Base-by-base conservation (phyloP, 2,329 filamentous ascomycete genomes). In the Penicillium sp. region DNA sequence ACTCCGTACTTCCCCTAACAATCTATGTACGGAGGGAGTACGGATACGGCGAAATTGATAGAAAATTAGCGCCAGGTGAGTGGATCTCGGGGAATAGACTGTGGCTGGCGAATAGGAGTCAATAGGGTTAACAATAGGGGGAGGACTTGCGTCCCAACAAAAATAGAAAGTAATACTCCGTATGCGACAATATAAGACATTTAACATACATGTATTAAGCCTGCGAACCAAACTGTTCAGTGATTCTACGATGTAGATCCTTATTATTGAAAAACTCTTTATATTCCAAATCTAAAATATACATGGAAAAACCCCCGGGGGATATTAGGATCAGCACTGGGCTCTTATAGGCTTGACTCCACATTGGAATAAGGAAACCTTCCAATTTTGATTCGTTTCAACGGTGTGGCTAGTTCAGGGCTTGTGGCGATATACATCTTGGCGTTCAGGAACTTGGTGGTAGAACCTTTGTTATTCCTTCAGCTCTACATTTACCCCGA, bases 261-360 rank as follows among this genome's bases (percentile, higher is more conserved):
- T 31, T 48, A 23, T 15, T 23, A 23, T 15, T 33, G 21, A 17
- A 29, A 27, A 38, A 27, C 21, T 36, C 27, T 29, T 7, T 19
- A 49, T 25, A 25, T 23, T 27, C 9, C 13, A 21, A 49, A 6
- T 33, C 35, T n/a, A 49, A 25, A 21, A 31, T 13, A 29, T 47
- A 25, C 17, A 8, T 27, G 21, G 23, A 31, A 25, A 17, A 35
- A 6, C 25, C 38, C 38, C 27, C 15, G 49, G 49, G 36, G 25
- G 29, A 53, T 35, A 53, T 53, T 53, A 36, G 21, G 50, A 53
- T 53, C 50, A 36, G 39, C 50, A 29, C 10, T 19, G 25, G 50
- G 29, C 25, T 19, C 50, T 45, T 13, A 44, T 33, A 25, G 27
- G 39, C n/a, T 19, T 15, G 39, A 36, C 49, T 43, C 49, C 49